A percentile compares a stretch with the other conserved stretches of the same genome.
phyloP scores from a whole-genome alignment of 73 alveolate species.

The Paramecium biaurelia region DNA sequence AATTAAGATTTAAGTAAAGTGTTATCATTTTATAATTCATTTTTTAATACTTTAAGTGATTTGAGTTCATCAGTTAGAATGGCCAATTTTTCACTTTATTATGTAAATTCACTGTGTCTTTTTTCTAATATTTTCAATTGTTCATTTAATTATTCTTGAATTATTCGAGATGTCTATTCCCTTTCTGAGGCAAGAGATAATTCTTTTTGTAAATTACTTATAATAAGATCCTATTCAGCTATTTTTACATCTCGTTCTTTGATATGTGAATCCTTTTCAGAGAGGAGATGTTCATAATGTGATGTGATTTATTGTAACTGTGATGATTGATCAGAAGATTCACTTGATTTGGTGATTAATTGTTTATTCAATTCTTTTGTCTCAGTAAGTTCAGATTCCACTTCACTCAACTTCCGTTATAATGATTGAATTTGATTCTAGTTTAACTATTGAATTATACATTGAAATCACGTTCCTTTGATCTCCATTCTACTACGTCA shows the following conservation, averaged over 20 bases:
- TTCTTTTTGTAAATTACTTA: neutral
- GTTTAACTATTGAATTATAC: neutral
- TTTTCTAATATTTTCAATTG: neutral
- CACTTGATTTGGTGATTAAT: neutral
- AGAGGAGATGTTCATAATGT: neutral
- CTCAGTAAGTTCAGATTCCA: neutral
- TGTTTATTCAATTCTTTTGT: neutral
- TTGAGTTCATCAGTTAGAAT: neutral
- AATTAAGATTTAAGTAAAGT: neutral
- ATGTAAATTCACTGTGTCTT: neutral
- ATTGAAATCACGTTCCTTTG: neutral
- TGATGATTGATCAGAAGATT: neutral
- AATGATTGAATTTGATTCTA: neutral
- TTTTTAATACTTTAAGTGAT: neutral
- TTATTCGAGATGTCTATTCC: neutral
- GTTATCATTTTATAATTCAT: neutral
- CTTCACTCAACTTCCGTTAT: neutral
- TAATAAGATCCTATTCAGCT: neutral
- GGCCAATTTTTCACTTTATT: neutral
- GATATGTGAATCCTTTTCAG: neutral
- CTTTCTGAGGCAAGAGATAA: neutral
- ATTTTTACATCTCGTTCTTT: neutral
- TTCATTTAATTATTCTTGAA: neutral
- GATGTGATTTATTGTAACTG: neutral
- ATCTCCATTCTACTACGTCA: neutral